Conservation (phyloP, 495 filamentous ascomycete genomes). For the Parmelia sp. region DNA sequence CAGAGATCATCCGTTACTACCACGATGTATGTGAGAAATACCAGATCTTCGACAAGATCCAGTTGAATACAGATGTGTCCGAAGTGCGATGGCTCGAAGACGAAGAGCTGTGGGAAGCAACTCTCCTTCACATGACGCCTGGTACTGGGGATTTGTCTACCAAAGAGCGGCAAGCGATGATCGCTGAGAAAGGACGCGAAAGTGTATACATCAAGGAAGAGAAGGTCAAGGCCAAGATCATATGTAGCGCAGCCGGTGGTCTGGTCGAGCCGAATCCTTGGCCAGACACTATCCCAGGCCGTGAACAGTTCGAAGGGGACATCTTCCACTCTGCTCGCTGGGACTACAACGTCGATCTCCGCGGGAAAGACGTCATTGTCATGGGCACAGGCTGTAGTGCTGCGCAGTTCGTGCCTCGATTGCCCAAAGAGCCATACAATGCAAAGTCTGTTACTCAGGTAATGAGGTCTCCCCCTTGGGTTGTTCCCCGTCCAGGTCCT, state of each 20-base stretch:
- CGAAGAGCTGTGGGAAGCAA: constrained; percentile 52
- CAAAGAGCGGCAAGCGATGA: constrained; percentile 31
- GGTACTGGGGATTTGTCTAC: constrained; percentile 44
- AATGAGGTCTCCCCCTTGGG: constrained; percentile 60
- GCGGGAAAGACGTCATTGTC: constrained; percentile 50
- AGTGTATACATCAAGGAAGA: constrained; percentile 40
- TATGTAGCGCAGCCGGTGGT: constrained; percentile 51
- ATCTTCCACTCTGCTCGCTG: constrained; percentile 57
- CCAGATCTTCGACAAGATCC: constrained; percentile 52
- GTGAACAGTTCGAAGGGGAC: constrained; percentile 48
- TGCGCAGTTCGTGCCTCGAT: constrained; percentile 40
- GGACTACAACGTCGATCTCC: constrained; percentile 41
- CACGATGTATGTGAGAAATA: constrained; percentile 51
- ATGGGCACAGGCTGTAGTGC: constrained; percentile 57
- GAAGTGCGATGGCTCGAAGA: constrained; percentile 42
- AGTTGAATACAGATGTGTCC: constrained; percentile 50
- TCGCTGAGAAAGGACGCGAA: constrained; percentile 33
- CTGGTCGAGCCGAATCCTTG: constrained; percentile 47
- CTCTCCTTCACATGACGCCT: constrained; percentile 42
- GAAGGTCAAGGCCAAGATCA: constrained; percentile 48
- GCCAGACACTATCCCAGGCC: constrained; percentile 47
- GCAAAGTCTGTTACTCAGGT: constrained; percentile 56
- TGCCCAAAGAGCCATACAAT: constrained; percentile 36
- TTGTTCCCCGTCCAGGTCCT: constrained; percentile 38
- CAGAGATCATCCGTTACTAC: constrained; percentile 57